Evolutionary conservation across 148 eudicot species (phyloP), one percentile per base, ranked within the genome.

Genomic region (Nepenthes mirabilis): DNA sequence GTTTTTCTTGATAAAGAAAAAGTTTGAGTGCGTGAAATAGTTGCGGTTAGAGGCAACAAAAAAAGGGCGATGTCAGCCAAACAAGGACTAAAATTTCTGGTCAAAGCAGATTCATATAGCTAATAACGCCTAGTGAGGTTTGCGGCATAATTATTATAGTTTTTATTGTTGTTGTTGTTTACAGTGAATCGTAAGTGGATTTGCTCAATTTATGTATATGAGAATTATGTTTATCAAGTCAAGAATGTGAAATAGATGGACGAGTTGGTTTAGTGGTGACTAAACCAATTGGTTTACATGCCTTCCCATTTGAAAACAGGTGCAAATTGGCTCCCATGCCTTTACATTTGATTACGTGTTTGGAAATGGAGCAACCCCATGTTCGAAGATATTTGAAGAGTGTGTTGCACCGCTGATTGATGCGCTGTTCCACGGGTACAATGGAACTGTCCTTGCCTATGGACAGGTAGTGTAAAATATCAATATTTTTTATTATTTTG

Each of bases 361-460:
- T 59, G 95, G 93, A n/a, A 83, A 73, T 60, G 75, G 69, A 11
- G 90, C 77, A 0, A 62, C 59, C n/a, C 80, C 82, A 0, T 76
- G 82, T 56, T 68, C 77, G 8, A 59, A 65, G 13, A 88, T 91
- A 34, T 91, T 74, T 14, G 87, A 88, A 10, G 80, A 83, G 3
- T 81, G 88, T 59, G 82, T 87, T 37, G 81, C 81, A 47, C 86
- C 96, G 3, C 65, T 88, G 1, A 79, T 88, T 7, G 97, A 91
- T 45, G 87, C 91, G 2, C 69, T 93, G 4, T 82, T 86, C 23
- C 78, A 80, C 52, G 96, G 98, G 1, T 93, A 88, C 51, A 88
- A 93, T 49, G 94, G 85, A 2, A 91, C 97, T 0, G 96, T 91
- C 5, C 81, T 93, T 1, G 96, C 96, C 10, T 88, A 88, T 65